Percentiles rank a stretch among this genome's conserved stretches.
phyloP scores from a whole-genome alignment of 2,329 filamentous ascomycete genomes.

The Eurotiales sp. region DNA sequence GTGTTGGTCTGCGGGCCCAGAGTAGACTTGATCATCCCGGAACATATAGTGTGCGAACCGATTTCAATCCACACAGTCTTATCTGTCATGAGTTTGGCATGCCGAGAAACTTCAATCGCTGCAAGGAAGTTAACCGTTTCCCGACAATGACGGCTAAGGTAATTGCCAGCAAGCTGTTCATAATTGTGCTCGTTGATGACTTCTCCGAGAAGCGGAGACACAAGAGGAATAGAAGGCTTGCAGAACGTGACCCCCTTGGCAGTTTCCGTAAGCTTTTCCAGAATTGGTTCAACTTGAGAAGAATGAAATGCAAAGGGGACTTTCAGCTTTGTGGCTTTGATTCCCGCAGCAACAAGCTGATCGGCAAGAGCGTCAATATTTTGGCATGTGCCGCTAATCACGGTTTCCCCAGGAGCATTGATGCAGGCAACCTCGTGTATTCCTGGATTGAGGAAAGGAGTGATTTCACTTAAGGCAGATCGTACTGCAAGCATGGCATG shows the following conservation, averaged over 20 bases:
- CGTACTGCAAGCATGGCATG: slow-evolving; percentile 45
- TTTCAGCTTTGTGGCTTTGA: slow-evolving; percentile 41
- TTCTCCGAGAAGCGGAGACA: slow-evolving; percentile 46
- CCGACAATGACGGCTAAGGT: slow-evolving; percentile 41
- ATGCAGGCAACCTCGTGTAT: slow-evolving; percentile 35
- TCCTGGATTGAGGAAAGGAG: slow-evolving; percentile 28
- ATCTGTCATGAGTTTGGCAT: slow-evolving; percentile 21
- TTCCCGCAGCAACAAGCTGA: slow-evolving; percentile 30
- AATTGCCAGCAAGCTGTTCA: slow-evolving; percentile 34
- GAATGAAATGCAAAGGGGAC: slow-evolving; percentile 48
- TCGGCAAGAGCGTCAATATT: slow-evolving; percentile 37
- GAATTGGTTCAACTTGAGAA: slow-evolving; percentile 44
- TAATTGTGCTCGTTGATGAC: slow-evolving; percentile 33
- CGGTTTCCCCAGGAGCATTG: slow-evolving; percentile 42
- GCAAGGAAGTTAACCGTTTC: slow-evolving; percentile 46
- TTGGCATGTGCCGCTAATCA: slow-evolving; percentile 36
- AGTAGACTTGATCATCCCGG: slow-evolving; percentile 42
- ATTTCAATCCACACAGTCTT: slow-evolving; percentile 42
- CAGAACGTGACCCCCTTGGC: slow-evolving; percentile 38
- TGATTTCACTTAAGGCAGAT: slow-evolving; percentile 32
- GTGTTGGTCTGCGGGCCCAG: slow-evolving; percentile 24
- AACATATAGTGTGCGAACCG: slow-evolving; percentile 47
- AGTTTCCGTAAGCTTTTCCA: slow-evolving; percentile 37
- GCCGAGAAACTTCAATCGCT: slow-evolving; percentile 30
- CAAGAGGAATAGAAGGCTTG: slow-evolving; percentile 39